Percentiles rank a stretch among this genome's conserved stretches.
phyloP scores from a whole-genome alignment of 768 basidiomycete species.

The Grammothele lineata region DNA sequence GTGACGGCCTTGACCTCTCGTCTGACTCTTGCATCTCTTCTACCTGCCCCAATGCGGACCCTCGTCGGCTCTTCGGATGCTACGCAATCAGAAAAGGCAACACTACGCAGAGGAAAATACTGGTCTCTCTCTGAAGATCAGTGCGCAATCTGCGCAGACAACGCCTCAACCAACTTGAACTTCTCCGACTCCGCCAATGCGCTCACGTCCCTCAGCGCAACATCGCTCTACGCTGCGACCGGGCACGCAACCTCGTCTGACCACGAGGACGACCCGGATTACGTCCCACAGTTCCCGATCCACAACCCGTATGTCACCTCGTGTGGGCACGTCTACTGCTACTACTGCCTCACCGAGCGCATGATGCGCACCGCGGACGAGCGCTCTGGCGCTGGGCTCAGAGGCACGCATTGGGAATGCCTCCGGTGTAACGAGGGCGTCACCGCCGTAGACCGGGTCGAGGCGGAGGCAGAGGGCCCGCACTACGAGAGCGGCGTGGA shows the following conservation, averaged over 20 bases:
- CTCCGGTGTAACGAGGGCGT: slow-evolving; percentile 72
- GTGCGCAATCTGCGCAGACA: slow-evolving; percentile 89
- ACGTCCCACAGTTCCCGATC: slow-evolving; percentile 57
- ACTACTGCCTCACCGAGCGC: slow-evolving; percentile 84
- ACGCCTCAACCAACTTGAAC: slow-evolving; percentile 58
- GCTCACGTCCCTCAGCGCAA: slow-evolving; percentile 31
- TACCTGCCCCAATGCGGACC: slow-evolving; percentile 31
- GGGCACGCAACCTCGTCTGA: background rate
- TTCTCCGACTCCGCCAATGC: slow-evolving; percentile 49
- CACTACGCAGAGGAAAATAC: slow-evolving; percentile 50
- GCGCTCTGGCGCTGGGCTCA: slow-evolving; percentile 27
- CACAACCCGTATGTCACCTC: slow-evolving; percentile 80
- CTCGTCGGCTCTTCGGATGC: slow-evolving; percentile 11
- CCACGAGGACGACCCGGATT: slow-evolving; percentile 23
- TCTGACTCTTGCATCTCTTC: slow-evolving; percentile 21
- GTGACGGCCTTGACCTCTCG: slow-evolving; percentile 34
- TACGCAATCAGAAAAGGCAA: slow-evolving; percentile 1
- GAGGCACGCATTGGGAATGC: slow-evolving; percentile 72
- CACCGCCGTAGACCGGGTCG: slow-evolving; percentile 59
- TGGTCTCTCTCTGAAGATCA: slow-evolving; percentile 65
- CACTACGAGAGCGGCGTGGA: slow-evolving; percentile 22
- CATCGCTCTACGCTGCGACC: slow-evolving; percentile 23
- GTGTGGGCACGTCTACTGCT: slow-evolving; percentile 89
- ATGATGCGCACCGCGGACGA: slow-evolving; percentile 73
- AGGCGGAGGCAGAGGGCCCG: slow-evolving; percentile 32